Base-by-base conservation (phyloP, 306 rosid species). In the Citrullus colocynthis region DNA sequence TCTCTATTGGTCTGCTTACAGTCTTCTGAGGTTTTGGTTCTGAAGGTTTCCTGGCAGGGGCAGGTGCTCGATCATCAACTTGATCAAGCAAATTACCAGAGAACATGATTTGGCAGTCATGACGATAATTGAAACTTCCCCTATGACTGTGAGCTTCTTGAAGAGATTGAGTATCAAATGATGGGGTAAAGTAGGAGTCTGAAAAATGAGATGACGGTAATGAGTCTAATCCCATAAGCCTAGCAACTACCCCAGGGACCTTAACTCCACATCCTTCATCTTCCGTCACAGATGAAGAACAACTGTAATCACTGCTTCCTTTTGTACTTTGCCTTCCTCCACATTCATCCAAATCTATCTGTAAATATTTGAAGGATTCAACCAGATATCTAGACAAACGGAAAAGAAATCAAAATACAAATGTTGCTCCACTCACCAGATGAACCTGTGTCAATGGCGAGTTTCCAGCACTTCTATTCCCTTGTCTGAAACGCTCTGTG, bases 141-240 rank as follows among this genome's bases (percentile, higher is more conserved):
- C 89, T 84, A 70, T 81, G 84, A 81, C 78, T 80, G 45, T 75
- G 88, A 79, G 86, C 55, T 0, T 89, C 96, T 78, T 81, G 91
- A 85, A 90, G 85, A 78, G 97, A 92, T 48, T 55, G 90, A 15
- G 91, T 87, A 74, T 92, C 98, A 58, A 87, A 92, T 84, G 69
- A 86, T 63, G 95, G 90, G 17, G 92, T 70, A 61, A 89, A 73
- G 81, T 87, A 86, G 11, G 93, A 84, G 74, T 95, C 97, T 56
- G 88, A 81, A 76, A 84, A 82, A 83, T 80, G 71, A 13, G 97
- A 85, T 61, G 87, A 37, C 32, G 98, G 98, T 85, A 95, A 82
- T 49, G 92, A 86, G 80, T 95, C 96, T 71, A 95, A 86, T 76
- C 98, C 98, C 98, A 95, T 95, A 61, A 95, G 96, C 90, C 88